Conservation (phyloP, 2,329 filamentous ascomycete species). For the Blumeria graminis region DNA sequence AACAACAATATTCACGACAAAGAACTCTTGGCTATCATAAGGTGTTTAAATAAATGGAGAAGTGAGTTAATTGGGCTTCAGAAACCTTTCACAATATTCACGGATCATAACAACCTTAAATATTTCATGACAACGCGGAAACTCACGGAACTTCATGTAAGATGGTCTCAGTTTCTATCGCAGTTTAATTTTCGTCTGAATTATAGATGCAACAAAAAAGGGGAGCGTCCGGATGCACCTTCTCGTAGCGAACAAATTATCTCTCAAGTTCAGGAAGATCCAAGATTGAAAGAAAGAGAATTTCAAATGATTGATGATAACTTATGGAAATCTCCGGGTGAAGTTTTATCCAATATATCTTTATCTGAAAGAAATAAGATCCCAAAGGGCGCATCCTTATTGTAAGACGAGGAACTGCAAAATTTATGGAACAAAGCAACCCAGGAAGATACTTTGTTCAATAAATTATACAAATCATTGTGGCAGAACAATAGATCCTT, state of each 20-base stretch:
- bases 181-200: neutral
- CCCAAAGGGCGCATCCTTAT: neutral
- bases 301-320: neutral
- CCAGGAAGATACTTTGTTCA: neutral
- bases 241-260: neutral
- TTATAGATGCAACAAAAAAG: neutral
- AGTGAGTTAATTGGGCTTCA: neutral
- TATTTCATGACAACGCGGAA: conserved; percentile 1
- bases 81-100: neutral
- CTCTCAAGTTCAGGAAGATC: neutral
- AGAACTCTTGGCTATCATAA: conserved; percentile 14
- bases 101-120: conserved; percentile 3
- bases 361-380: neutral
- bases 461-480: neutral
- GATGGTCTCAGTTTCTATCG: neutral
- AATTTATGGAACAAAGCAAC: neutral
- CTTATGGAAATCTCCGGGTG: neutral
- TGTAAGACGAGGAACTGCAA: neutral
- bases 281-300: neutral
- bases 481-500: neutral
- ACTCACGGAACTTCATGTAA: neutral
- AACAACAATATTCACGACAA: conserved; percentile 16
- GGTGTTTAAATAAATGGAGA: conserved; percentile 3
- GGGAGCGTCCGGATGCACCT: neutral
- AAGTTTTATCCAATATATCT: neutral